phyloP scores from a whole-genome alignment of 2,329 filamentous ascomycete genomes.

The Penicillium sclerotiorum region DNA sequence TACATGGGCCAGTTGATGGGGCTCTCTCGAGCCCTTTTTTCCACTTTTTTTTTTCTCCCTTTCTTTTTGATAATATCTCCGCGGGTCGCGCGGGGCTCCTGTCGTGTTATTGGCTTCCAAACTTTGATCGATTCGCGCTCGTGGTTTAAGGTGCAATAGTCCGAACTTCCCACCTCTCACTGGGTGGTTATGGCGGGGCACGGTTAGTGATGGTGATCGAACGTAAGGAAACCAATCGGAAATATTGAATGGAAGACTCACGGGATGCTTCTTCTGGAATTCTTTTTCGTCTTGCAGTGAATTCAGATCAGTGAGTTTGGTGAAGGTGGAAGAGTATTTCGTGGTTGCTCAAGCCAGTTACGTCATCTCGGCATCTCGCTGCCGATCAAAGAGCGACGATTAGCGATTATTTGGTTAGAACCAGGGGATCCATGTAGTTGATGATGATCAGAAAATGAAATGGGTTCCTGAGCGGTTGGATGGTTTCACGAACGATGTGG shows the following conservation, averaged over 20 bases:
- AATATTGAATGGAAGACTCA: background rate
- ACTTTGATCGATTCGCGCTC: background rate
- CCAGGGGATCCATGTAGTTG: constrained; percentile 2
- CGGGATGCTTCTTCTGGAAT: background rate
- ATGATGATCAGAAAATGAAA: background rate
- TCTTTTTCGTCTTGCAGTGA: background rate
- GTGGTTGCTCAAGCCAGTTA: constrained; percentile 2
- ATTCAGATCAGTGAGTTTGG: constrained; percentile 5
- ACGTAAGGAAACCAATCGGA: no score
- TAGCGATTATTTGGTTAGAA: background rate
- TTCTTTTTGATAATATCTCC: constrained; percentile 16
- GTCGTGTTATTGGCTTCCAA: constrained; percentile 10
- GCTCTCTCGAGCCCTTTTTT: no score
- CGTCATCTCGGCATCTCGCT: constrained; percentile 21
- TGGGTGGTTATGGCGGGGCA: no score
- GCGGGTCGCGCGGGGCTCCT: constrained; percentile 13
- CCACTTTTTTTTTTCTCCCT: no score
- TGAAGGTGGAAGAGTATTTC: constrained; percentile 1
- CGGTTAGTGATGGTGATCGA: no score
- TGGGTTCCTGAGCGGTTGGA: no score
- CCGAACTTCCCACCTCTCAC: no score
- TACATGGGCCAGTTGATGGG: background rate
- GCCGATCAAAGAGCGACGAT: constrained; percentile 11
- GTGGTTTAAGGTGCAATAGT: background rate
- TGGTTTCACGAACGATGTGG: no score